Conservation (phyloP, 148 eudicot species). For the Camellia granthamiana region DNA sequence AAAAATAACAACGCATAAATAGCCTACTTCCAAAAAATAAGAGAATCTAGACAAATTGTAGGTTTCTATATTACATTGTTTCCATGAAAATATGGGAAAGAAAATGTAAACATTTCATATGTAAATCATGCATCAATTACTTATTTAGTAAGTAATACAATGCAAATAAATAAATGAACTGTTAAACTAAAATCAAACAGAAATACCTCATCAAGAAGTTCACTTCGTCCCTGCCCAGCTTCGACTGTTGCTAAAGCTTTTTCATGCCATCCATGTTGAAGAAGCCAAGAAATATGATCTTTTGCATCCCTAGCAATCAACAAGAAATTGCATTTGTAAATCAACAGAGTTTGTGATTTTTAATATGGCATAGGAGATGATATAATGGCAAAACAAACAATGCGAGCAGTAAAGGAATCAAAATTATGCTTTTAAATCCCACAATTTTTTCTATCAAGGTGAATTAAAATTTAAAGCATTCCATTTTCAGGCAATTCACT, state of each 20-base stretch:
- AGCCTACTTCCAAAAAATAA: not conserved
- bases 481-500: not conserved
- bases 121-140: not conserved
- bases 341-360: not conserved
- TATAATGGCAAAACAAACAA: not conserved
- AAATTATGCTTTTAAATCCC: not conserved
- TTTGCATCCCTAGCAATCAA: slow-evolving; percentile 72
- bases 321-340: slow-evolving; percentile 7
- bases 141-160: not conserved
- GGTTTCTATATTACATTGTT: too few species aligned
- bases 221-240: slow-evolving; percentile 84
- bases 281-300: slow-evolving; percentile 98
- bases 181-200: not conserved
- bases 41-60: not conserved
- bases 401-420: not conserved
- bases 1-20: not conserved
- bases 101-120: not conserved
- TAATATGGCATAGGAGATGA: not conserved
- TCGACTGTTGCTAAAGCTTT: slow-evolving; percentile 93
- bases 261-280: slow-evolving; percentile 94
- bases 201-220: slow-evolving; percentile 89
- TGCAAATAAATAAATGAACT: not conserved
- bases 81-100: not conserved
- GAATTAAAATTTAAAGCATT: not conserved
- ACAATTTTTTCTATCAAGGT: not conserved